A percentile compares a stretch with the other conserved stretches of the same genome.
These are phyloP conservation scores for Lupinus albus DNA, from an alignment of 306 rosid genomes.

Conservation along the genomic window DNA sequence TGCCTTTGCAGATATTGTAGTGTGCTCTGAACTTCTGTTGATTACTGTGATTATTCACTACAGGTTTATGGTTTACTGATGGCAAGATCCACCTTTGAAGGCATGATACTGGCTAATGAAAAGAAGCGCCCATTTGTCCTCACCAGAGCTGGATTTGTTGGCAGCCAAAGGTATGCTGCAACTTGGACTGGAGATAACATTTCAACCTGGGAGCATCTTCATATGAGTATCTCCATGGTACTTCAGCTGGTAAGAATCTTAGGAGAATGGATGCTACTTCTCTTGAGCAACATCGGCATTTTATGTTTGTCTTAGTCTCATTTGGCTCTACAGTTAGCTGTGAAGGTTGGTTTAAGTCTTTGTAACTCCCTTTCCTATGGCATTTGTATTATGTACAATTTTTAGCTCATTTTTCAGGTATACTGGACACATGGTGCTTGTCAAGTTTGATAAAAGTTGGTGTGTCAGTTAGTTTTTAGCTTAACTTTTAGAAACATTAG, in stretches of 20 bases:
- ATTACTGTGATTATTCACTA: neutral
- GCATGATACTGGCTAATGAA: slow-evolving; percentile 74
- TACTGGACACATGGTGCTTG: neutral
- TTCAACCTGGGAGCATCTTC: slow-evolving; percentile 94
- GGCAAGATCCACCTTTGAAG: slow-evolving; percentile 94
- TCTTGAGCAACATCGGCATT: slow-evolving; percentile 35
- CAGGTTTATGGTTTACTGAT: slow-evolving; percentile 88
- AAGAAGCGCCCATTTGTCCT: slow-evolving; percentile 92
- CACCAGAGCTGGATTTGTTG: slow-evolving; percentile 91
- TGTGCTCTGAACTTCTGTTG: slow-evolving; percentile 29
- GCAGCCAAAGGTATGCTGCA: slow-evolving; percentile 95
- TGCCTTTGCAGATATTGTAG: slow-evolving; percentile 2
- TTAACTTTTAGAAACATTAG: slow-evolving; percentile 18
- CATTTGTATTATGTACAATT: slow-evolving; percentile 12
- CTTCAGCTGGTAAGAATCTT: slow-evolving; percentile 83
- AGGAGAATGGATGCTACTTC: slow-evolving; percentile 20
- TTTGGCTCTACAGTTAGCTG: neutral
- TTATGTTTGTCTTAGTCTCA: slow-evolving; percentile 7
- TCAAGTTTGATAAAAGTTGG: slow-evolving; percentile 21
- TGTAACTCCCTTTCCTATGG: slow-evolving; percentile 17
- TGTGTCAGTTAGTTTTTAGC: slow-evolving; percentile 32
- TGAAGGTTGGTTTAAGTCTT: slow-evolving; percentile 23
- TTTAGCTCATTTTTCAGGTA: slow-evolving; percentile 1
- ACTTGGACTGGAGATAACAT: slow-evolving; percentile 96
- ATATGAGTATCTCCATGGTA: slow-evolving; percentile 95